Percentiles rank a stretch among this genome's conserved stretches.
Evolutionary conservation across 805 yeast genomes (phyloP).

Genomic region (Saccharomycopsis microspora): DNA sequence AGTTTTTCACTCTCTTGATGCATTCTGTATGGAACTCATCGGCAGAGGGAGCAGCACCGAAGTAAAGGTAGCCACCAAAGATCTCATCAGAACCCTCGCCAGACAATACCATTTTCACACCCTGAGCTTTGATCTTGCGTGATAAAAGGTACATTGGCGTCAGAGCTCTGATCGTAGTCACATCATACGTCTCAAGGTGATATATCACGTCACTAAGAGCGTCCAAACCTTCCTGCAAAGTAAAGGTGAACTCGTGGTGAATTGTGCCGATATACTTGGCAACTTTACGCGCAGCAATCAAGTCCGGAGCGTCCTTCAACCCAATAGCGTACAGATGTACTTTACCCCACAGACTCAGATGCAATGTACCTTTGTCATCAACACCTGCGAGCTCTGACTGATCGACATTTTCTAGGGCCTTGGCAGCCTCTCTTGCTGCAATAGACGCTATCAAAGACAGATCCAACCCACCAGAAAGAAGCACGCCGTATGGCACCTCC

Average conservation of each 20-base stretch:
- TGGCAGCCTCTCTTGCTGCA: constrained; percentile 91
- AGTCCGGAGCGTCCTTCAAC: constrained; percentile 95
- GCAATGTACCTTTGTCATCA: constrained; percentile 78
- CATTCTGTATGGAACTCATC: constrained; percentile 92
- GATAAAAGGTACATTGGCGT: constrained; percentile 97
- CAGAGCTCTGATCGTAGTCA: constrained; percentile 97
- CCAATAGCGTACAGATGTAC: constrained; percentile 97
- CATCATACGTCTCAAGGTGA: constrained; percentile 96
- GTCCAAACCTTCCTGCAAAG: constrained; percentile 93
- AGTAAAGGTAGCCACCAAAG: constrained; percentile 96
- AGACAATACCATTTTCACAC: constrained; percentile 97
- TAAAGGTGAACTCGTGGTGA: constrained; percentile 97
- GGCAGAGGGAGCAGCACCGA: constrained; percentile 92
- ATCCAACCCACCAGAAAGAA: constrained; percentile 95
- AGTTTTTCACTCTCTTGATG: constrained; percentile 92
- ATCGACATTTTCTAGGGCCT: constrained; percentile 47
- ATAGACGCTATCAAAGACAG: constrained; percentile 93
- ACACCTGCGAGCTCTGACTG: constrained; percentile 65
- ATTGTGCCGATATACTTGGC: constrained; percentile 93
- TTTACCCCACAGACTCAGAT: constrained; percentile 55
- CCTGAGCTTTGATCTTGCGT: constrained; percentile 97
- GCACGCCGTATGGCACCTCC: constrained; percentile 98
- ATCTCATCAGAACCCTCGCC: constrained; percentile 99
- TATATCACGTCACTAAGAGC: constrained; percentile 89
- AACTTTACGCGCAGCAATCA: constrained; percentile 90